Evolutionary conservation across 208 protist genomes (phyloP), one percentile per base, ranked within the genome.

Genomic region (Leishmania tarentolae): DNA sequence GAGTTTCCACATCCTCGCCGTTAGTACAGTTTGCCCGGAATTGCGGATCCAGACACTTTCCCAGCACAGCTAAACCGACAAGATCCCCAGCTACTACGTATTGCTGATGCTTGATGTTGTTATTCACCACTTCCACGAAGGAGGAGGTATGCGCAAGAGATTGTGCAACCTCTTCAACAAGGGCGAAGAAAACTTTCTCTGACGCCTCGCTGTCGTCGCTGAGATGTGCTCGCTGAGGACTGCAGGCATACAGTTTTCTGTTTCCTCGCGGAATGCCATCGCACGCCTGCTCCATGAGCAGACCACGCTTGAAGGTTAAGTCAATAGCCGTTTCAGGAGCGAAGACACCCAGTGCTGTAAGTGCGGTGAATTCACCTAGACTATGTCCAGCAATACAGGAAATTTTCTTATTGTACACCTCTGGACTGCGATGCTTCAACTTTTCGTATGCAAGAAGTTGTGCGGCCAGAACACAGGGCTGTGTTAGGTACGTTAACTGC

Each of bases 1-100:
- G 44, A 0, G 42, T 21, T 31, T 66, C 80, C 11, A 80, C 35
- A 79, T 65, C 81, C 61, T 75, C 90, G 80, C 57, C 74, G n/a
- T 69, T 68, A 0, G 79, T 70, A 69, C 88, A 91, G 66, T 91
- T 94, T 15, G 92, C 91, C 28, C 95, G 87, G 83, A 95, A 98
- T 50, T 97, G 95, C 21, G 95, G 93, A 81, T 98, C 95, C 1
- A 98, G 83, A 79, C 92, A 96, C 70, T 96, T 97, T 40, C 95
- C 95, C 28, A 98, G 82, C 24, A 91, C 92, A 3, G 92, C 84
- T 35, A 98, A 53, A 0, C 78, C 95, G 19, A 95, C 89, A 1
- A 75, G 47, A 78, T 98, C 95, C 21, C 95, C 95, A 13, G 91
- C 91, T 9, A 97, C 93, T 11, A 98, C 88, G 80, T 95, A 95